These are phyloP conservation scores for Candida endomychidarum DNA, from an alignment of 805 yeast species.

Conservation along the genomic window DNA sequence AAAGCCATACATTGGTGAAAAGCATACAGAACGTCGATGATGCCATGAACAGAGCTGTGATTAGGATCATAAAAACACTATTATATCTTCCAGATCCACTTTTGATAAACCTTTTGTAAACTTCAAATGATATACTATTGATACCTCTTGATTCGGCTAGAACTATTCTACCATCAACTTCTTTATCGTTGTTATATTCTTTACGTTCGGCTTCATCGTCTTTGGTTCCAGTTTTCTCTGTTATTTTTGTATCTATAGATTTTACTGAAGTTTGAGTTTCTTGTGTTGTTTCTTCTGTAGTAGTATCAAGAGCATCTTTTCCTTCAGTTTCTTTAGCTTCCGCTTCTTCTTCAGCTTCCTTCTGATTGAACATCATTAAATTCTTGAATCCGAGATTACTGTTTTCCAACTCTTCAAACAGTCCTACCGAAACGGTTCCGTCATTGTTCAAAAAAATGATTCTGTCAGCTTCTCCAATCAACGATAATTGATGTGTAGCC, in stretches of 20 bases:
- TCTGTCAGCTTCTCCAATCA: conserved; percentile 31
- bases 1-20: conserved; percentile 74
- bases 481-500: conserved; percentile 37
- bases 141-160: conserved; percentile 58
- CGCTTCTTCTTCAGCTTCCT: conserved; percentile 14
- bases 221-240: conserved; percentile 2
- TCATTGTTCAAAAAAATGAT: conserved; percentile 32
- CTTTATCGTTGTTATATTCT: conserved; percentile 26
- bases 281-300: conserved; percentile 11
- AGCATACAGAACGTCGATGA: conserved; percentile 52
- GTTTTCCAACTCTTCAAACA: conserved; percentile 23
- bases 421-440: conserved; percentile 30
- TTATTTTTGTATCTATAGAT: conserved; percentile 3
- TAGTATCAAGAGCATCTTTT: conserved; percentile 13
- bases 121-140: conserved; percentile 47
- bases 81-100: conserved; percentile 56
- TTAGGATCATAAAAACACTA: conserved; percentile 18
- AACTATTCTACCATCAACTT: conserved; percentile 27
- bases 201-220: conserved; percentile 32
- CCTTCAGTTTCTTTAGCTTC: conserved; percentile 19
- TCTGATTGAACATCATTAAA: conserved; percentile 26
- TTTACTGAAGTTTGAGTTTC: too few species aligned
- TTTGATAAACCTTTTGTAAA: conserved; percentile 50
- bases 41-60: conserved; percentile 29
- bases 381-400: conserved; percentile 26